Percentiles rank a stretch among this genome's conserved stretches.
phyloP scores from a whole-genome alignment of 208 protist species.

The Novymonas esmeraldas region DNA sequence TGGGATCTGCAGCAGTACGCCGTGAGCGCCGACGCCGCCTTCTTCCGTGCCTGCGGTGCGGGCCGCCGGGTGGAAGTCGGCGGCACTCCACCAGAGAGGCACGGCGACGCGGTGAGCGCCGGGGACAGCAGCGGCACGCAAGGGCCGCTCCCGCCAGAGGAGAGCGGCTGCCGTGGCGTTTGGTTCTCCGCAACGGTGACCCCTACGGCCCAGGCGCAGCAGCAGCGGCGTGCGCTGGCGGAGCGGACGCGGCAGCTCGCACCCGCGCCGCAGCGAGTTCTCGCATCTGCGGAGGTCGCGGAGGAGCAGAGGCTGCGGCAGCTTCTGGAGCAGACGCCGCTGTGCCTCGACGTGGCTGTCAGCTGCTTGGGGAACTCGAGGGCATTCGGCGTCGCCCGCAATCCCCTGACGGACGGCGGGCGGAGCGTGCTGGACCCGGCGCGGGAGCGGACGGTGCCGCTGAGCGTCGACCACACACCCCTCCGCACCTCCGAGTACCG shows the following conservation, averaged over 20 bases:
- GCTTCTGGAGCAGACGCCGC: constrained; percentile 25
- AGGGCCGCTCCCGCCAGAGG: constrained; percentile 10
- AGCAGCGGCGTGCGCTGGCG: constrained; percentile 19
- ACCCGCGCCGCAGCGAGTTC: constrained; percentile 35
- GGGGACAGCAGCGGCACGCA: too few species aligned
- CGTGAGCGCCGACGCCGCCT: constrained; percentile 58
- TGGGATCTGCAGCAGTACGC: constrained; percentile 88
- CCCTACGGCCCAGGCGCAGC: constrained; percentile 43
- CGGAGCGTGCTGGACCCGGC: constrained; percentile 53
- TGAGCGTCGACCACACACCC: constrained; percentile 76
- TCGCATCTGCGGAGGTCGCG: constrained; percentile 25
- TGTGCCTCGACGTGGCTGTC: constrained; percentile 71
- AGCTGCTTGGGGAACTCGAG: constrained; percentile 66
- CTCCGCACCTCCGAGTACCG: constrained; percentile 58
- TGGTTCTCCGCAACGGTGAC: constrained; percentile 77
- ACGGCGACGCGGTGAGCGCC: not conserved
- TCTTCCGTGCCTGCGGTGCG: constrained; percentile 50
- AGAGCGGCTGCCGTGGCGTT: constrained; percentile 65
- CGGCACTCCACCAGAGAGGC: not conserved
- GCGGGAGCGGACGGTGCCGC: constrained; percentile 60
- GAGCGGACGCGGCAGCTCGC: constrained; percentile 23
- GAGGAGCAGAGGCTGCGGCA: constrained; percentile 14
- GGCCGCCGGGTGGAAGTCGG: not conserved
- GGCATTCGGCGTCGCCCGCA: constrained; percentile 78
- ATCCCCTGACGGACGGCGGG: constrained; percentile 36